Evolutionary conservation across 306 rosid genomes (phyloP), one percentile per base, ranked within the genome.

Genomic region (Prosopis cineraria): DNA sequence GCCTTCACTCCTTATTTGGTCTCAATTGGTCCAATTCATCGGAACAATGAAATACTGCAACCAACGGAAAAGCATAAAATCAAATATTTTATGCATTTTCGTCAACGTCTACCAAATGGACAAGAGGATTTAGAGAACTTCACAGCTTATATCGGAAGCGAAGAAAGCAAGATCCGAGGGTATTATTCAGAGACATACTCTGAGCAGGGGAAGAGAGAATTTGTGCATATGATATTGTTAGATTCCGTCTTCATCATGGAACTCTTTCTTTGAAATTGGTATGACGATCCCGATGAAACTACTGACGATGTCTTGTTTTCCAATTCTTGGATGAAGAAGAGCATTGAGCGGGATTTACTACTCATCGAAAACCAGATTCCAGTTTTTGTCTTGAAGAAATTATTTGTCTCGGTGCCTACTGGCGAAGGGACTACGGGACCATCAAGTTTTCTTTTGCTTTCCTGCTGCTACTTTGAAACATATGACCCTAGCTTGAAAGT

Each of bases 291-390:
- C 8, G 2, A 2, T 7, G 44, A 40, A 40, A 3, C 1, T 9
- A 0, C 34, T 0, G 1, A n/a, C 7, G 80, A 83, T 47, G 64
- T 53, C 39, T 55, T 80, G 9, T 29, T 80, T 0, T 24, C 74
- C 12, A 8, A 5, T 0, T 77, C 89, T 13, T 83, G 81, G 89
- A 47, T 83, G 43, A 48, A 40, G n/a, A 70, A 68, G 47, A 40
- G 63, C 10, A 5, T 83, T 86, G 40, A 40, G 44, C 11, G 13
- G 10, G 44, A 40, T 9, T 40, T 40, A 13, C 10, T 8, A 40
- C 44, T 40, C 8, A 9, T 9, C 1, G 13, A 40, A 9, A 40
- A 40, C 13, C 44, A 40, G 11, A 8, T 40, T 40, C 87, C 89
- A 0, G 73, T 68, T 69, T 74, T 34, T 47, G 52, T 83, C 20